These are phyloP conservation scores for Leccinum variicolor DNA, from an alignment of 768 basidiomycete species.

Conservation along the genomic window DNA sequence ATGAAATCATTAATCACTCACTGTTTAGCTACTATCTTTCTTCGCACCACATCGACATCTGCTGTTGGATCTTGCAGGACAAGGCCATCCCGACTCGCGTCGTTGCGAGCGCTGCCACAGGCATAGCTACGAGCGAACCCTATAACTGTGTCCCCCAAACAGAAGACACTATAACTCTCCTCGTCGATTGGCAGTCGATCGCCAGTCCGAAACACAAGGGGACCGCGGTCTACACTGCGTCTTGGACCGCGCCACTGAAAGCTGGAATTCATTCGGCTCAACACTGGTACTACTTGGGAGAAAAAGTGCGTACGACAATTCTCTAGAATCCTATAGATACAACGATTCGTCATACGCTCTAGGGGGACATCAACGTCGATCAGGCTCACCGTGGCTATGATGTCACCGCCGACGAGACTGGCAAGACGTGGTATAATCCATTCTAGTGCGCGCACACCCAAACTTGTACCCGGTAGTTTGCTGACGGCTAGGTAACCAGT, in stretches of 20 bases:
- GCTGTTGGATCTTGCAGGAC: conserved; percentile 80
- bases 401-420: conserved; percentile 79
- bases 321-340: not conserved
- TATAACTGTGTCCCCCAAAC: conserved; percentile 84
- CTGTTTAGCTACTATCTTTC: conserved; percentile 83
- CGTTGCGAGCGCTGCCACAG: conserved; percentile 85
- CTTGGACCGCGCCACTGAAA: conserved; percentile 91
- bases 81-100: conserved; percentile 79
- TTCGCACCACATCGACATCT: conserved; percentile 91
- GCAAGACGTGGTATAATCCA: conserved; percentile 85
- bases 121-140: conserved; percentile 86
- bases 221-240: conserved; percentile 89
- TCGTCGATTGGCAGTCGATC: conserved; percentile 91
- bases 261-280: conserved; percentile 89
- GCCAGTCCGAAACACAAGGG: conserved; percentile 73
- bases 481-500: conserved; percentile 36
- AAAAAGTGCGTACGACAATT: conserved; percentile 55
- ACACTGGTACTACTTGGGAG: conserved; percentile 94
- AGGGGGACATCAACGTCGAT: conserved; percentile 92
- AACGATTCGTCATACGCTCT: conserved; percentile 3
- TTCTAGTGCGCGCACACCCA: conserved; percentile 69
- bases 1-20: not conserved
- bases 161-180: conserved; percentile 92
- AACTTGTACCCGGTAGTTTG: not conserved
- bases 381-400: conserved; percentile 95